Evolutionary conservation across 148 eudicot genomes (phyloP).

Genomic region (Spergularia marina): DNA sequence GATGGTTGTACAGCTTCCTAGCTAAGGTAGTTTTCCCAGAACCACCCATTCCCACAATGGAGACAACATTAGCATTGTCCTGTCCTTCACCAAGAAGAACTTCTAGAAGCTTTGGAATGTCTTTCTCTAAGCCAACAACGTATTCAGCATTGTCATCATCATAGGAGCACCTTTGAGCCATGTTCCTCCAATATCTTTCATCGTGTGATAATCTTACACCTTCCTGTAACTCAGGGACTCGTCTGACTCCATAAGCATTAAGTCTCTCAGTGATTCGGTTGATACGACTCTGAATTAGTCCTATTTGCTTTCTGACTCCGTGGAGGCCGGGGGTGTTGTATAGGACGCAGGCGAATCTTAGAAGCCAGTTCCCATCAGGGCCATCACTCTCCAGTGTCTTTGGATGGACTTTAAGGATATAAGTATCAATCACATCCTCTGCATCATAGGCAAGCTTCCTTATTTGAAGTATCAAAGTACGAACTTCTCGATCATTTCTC

Average conservation of each 20-base stretch:
- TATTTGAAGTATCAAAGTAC: constrained; percentile 8
- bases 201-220: background rate
- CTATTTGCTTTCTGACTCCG: constrained; percentile 7
- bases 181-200: background rate
- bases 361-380: background rate
- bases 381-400: background rate
- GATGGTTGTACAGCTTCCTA: constrained; percentile 24
- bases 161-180: constrained; percentile 11
- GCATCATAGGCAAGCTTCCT: constrained; percentile 25
- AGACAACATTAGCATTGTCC: background rate
- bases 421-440: constrained; percentile 22
- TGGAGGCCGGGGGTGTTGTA: background rate
- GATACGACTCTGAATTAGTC: background rate
- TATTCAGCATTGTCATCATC: constrained; percentile 7
- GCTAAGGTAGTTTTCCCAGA: constrained; percentile 29
- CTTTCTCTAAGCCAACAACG: constrained; percentile 13
- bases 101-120: background rate
- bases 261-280: background rate
- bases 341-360: background rate
- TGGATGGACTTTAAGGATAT: constrained; percentile 5
- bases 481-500: background rate
- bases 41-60: constrained; percentile 24
- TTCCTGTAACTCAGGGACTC: background rate
- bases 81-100: background rate
- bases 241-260: constrained; percentile 17